Conservation (phyloP, 768 basidiomycete genomes). For the Lentinula raphanica region DNA sequence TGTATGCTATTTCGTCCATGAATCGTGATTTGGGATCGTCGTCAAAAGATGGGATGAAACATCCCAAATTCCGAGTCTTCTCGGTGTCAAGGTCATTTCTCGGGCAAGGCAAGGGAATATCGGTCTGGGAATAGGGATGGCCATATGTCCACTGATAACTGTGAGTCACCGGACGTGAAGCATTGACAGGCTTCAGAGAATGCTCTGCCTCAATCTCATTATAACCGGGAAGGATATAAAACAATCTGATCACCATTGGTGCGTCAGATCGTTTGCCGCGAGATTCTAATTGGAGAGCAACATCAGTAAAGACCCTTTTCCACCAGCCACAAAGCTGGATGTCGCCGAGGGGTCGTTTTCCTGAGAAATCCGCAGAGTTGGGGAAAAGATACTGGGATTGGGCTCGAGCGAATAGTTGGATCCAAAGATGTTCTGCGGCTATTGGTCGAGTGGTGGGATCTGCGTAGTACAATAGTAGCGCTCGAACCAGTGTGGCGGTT, state of each 20-base stretch:
- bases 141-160: conserved; percentile 60
- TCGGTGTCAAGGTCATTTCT: conserved; percentile 19
- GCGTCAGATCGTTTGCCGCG: conserved; percentile 5
- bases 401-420: conserved; percentile 87
- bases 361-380: conserved; percentile 64
- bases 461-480: conserved; percentile 61
- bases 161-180: conserved; percentile 12
- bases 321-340: conserved; percentile 88
- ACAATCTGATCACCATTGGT: conserved; percentile 34
- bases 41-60: conserved; percentile 85
- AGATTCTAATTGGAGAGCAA: conserved; percentile 37
- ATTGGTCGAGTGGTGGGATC: conserved; percentile 60
- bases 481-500: conserved; percentile 61
- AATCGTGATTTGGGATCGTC: conserved; percentile 97
- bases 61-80: conserved; percentile 47
- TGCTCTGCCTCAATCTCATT: conserved; percentile 61
- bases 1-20: conserved; percentile 83
- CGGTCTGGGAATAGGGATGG: conserved; percentile 66
- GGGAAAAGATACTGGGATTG: conserved; percentile 94
- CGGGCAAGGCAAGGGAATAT: conserved; percentile 43
- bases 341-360: conserved; percentile 75
- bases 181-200: conserved; percentile 37
- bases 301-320: conserved; percentile 66
- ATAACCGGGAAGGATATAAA: conserved; percentile 69
- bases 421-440: conserved; percentile 54